Conservation (phyloP, 2,329 filamentous ascomycete species). For the Monosporascus sp. region DNA sequence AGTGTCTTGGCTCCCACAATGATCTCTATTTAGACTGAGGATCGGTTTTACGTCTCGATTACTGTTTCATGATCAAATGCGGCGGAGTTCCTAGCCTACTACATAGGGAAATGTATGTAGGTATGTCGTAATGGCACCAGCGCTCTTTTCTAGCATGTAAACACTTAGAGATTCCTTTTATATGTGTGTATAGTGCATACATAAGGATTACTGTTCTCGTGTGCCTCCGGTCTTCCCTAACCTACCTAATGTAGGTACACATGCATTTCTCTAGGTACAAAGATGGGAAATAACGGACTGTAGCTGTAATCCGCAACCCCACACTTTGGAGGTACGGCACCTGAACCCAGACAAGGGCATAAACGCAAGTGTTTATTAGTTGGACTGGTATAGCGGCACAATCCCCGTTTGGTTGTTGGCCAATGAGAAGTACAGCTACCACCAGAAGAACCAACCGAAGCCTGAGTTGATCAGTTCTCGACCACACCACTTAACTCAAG, state of each 20-base stretch:
- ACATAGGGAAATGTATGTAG: no score
- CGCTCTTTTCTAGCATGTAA: no score
- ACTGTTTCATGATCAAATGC: background rate
- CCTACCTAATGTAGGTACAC: no score
- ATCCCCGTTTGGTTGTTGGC: background rate
- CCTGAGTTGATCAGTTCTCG: background rate
- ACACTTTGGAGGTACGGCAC: no score
- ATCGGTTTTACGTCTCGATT: background rate
- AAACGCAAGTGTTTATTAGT: background rate
- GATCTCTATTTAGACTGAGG: background rate
- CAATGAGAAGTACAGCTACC: background rate
- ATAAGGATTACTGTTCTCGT: no score
- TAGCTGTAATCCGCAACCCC: no score
- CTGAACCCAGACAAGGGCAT: background rate
- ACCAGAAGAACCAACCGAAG: background rate
- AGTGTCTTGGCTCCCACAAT: background rate
- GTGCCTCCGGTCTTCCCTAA: no score
- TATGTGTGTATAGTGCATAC: no score
- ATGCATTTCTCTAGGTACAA: no score
- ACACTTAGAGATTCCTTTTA: no score
- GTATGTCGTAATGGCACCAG: no score
- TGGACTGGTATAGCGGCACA: background rate
- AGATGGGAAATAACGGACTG: no score
- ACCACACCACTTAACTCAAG: background rate
- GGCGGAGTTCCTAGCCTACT: background rate